Base-by-base conservation (phyloP, 331 rosid species). In the Spiraea crenata region DNA sequence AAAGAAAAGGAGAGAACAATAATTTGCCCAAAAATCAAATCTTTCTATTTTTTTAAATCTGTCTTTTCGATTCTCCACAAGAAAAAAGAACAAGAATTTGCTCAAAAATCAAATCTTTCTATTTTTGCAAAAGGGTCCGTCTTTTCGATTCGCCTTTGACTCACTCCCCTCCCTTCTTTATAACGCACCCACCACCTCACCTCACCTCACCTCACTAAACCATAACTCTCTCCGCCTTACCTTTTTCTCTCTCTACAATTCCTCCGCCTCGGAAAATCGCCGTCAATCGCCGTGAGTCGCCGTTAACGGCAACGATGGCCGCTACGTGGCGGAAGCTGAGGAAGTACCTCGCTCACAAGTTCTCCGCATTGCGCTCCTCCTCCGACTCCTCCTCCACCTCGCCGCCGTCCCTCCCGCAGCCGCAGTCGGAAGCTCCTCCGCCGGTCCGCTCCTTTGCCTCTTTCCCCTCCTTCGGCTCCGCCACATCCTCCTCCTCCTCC, bases 251-350 rank as follows among this genome's bases (percentile, higher is more conserved):
- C 62, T 25, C 38, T 8, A 25, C 31, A 25, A 25, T 25, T 2
- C 31, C 31, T 25, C 31, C 31, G 31, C 31, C 31, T 25, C 31
- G 31, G 31, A 25, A 25, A n/a, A n/a, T n/a, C n/a, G n/a, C n/a
- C n/a, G n/a, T n/a, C n/a, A n/a, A 25, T 25, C 31, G 31, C 31
- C 31, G 31, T 25, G 1, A 25, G 2, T 25, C 31, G 31, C 31
- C 11, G 34, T 57, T 38, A 15, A 59, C 8, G 6, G 3, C 63
- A 57, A 57, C 63, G 38, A 59, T 59, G 64, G 64, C 64, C 6
- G 20, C 46, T 59, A 3, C 64, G 45, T 59, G 44, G 44, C 64
- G 64, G 64, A 59, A 35, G 64, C 45, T 59, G 45, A 59, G 35
- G 64, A 37, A 59, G 64, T 59, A 25, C 1, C 45, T 59, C 6